These are phyloP conservation scores for Ganoderma meredithae DNA, from an alignment of 1,284 basidiomycete species.

Conservation along the genomic window DNA sequence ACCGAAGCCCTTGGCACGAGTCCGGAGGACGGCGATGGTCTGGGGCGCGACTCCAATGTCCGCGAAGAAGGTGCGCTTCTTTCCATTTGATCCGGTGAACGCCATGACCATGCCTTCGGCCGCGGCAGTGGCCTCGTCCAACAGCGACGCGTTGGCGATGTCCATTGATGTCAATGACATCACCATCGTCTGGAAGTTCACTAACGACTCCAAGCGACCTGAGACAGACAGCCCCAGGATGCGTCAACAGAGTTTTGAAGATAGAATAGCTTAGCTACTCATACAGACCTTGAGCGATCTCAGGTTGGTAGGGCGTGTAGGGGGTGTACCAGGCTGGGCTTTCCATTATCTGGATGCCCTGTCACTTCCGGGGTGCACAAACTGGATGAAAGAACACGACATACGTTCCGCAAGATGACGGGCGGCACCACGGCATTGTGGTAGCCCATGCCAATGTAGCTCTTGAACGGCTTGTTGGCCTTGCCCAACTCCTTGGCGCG, in stretches of 20 bases:
- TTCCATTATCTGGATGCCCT: conserved; percentile 79
- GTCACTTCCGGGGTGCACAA: neutral
- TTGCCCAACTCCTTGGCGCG: conserved; percentile 81
- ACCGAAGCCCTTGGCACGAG: conserved; percentile 90
- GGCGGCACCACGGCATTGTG: conserved; percentile 94
- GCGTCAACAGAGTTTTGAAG: neutral
- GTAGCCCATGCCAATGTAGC: conserved; percentile 98
- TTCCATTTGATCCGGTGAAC: conserved; percentile 68
- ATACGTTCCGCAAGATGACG: conserved; percentile 91
- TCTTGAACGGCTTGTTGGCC: conserved; percentile 87
- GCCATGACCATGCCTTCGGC: conserved; percentile 94
- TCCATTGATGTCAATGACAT: conserved; percentile 95
- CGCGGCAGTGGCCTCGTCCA: conserved; percentile 93
- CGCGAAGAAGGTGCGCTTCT: conserved; percentile 87
- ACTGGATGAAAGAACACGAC: conserved; percentile 33
- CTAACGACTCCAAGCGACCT: conserved; percentile 94
- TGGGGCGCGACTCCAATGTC: conserved; percentile 86
- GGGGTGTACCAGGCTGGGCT: conserved; percentile 99
- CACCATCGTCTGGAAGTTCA: conserved; percentile 98
- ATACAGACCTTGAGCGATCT: conserved; percentile 86
- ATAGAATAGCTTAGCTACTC: neutral
- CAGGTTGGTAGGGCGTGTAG: conserved; percentile 95
- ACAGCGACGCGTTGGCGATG: conserved; percentile 92
- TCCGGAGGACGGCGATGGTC: conserved; percentile 86
- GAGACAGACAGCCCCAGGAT: conserved; percentile 25